These are phyloP conservation scores for Lotmaria passim DNA, from an alignment of 208 protist species.

Conservation along the genomic window DNA sequence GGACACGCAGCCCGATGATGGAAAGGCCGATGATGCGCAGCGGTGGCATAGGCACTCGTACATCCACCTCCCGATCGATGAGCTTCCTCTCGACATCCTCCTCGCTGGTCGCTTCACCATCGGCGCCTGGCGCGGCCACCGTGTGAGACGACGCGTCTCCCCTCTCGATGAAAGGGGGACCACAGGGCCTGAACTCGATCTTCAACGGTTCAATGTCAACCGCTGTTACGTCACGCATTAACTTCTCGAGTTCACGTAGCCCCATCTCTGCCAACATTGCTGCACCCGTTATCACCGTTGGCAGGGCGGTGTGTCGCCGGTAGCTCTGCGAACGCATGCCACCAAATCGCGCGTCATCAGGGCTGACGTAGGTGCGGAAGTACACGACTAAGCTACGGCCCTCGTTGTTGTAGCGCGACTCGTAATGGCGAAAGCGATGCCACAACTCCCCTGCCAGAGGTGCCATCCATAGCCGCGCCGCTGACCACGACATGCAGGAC, in stretches of 20 bases:
- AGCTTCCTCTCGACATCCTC: not conserved
- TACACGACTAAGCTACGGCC: constrained; percentile 59
- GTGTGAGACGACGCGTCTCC: not conserved
- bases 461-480: constrained; percentile 62
- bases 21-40: constrained; percentile 29
- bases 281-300: not conserved
- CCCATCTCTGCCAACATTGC: constrained; percentile 14
- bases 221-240: constrained; percentile 21
- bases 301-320: constrained; percentile 26
- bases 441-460: constrained; percentile 69
- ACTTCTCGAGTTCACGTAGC: constrained; percentile 16
- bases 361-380: constrained; percentile 38
- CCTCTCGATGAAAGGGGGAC: not conserved
- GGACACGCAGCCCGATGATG: constrained; percentile 25
- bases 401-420: constrained; percentile 31
- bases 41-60: constrained; percentile 27
- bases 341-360: constrained; percentile 19
- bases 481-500: constrained; percentile 27
- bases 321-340: constrained; percentile 40
- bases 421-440: constrained; percentile 60
- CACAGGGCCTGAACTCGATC: not conserved
- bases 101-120: not conserved
- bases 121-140: too few relatives aligned
- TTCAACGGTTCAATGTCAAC: not conserved
- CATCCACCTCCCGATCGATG: not conserved